Conservation (phyloP, 495 filamentous ascomycete genomes). For the Aspergillus asperescens region DNA sequence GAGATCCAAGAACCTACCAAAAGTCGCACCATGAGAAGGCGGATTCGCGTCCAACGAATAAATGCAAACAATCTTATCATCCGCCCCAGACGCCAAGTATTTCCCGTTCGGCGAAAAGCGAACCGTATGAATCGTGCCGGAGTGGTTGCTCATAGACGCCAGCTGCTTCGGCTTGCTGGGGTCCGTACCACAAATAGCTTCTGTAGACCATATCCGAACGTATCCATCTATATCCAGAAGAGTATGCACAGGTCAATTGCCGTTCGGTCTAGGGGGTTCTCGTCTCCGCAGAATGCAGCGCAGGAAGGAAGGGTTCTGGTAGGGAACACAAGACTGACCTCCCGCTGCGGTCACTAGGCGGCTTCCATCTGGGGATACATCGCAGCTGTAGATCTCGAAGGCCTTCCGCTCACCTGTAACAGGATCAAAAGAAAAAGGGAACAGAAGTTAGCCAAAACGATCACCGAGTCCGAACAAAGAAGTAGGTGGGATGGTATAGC, state of each 20-base stretch:
- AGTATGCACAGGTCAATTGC: constrained; percentile 15
- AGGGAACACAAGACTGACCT: constrained; percentile 48
- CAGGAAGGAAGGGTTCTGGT: neutral
- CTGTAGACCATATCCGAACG: constrained; percentile 95
- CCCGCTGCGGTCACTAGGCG: constrained; percentile 89
- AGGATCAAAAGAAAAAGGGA: neutral
- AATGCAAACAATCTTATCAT: constrained; percentile 97
- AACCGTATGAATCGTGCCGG: constrained; percentile 93
- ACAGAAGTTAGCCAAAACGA: constrained; percentile 7
- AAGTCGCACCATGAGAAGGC: constrained; percentile 64
- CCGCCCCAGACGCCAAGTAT: constrained; percentile 92
- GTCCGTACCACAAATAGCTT: constrained; percentile 80
- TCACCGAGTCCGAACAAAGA: neutral
- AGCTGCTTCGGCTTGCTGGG: constrained; percentile 81
- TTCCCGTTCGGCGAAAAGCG: constrained; percentile 90
- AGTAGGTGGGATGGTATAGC: neutral
- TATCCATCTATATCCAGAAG: constrained; percentile 65
- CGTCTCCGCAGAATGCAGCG: neutral
- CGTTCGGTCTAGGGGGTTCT: neutral
- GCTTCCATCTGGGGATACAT: constrained; percentile 89
- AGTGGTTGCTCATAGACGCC: constrained; percentile 96
- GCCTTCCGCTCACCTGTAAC: constrained; percentile 83
- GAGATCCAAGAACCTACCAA: constrained; percentile 51
- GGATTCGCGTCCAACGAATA: constrained; percentile 83
- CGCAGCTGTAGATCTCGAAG: constrained; percentile 95